Evolutionary conservation across 441 rosid species (phyloP).

Genomic region (Populus hybrid): DNA sequence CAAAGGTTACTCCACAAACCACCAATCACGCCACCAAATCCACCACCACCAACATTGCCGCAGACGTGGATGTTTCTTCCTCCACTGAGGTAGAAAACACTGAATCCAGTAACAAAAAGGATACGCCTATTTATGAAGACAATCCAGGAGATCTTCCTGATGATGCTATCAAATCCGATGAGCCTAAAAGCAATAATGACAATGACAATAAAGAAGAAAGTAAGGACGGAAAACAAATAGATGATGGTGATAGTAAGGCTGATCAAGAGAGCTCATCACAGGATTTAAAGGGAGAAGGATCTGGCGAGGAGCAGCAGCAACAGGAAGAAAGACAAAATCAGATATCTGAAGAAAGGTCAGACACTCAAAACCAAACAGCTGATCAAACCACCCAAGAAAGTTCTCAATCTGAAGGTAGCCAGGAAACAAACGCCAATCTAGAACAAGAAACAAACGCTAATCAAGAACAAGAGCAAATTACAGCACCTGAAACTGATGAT

Average conservation of each 20-base stretch:
- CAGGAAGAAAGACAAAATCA: conserved; percentile 36
- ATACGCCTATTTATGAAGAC: conserved; percentile 56
- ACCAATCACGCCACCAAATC: conserved; percentile 30
- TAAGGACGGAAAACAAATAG: not conserved
- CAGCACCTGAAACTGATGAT: not conserved
- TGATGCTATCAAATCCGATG: conserved; percentile 76
- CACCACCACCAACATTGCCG: conserved; percentile 9
- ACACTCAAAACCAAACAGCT: conserved; percentile 32
- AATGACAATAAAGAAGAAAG: not conserved
- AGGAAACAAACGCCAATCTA: not conserved
- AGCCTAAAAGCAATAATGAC: conserved; percentile 21
- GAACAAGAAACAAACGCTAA: not conserved
- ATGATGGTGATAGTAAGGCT: not conserved
- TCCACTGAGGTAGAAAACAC: conserved; percentile 1
- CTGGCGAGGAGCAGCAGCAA: conserved; percentile 34
- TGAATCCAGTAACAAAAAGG: conserved; percentile 19
- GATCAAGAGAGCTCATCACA: conserved; percentile 13
- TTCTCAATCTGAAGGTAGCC: conserved; percentile 5
- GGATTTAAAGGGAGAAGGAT: conserved; percentile 27
- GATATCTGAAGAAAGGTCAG: conserved; percentile 38
- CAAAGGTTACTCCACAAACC: conserved; percentile 45
- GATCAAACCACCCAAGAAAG: conserved; percentile 15
- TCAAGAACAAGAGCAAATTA: not conserved
- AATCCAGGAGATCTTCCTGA: conserved; percentile 84
- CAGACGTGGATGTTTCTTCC: not conserved